Evolutionary conservation across 2,329 filamentous ascomycete species (phyloP), one percentile per base, ranked within the genome.

Genomic region (Boeremia lycopersici): DNA sequence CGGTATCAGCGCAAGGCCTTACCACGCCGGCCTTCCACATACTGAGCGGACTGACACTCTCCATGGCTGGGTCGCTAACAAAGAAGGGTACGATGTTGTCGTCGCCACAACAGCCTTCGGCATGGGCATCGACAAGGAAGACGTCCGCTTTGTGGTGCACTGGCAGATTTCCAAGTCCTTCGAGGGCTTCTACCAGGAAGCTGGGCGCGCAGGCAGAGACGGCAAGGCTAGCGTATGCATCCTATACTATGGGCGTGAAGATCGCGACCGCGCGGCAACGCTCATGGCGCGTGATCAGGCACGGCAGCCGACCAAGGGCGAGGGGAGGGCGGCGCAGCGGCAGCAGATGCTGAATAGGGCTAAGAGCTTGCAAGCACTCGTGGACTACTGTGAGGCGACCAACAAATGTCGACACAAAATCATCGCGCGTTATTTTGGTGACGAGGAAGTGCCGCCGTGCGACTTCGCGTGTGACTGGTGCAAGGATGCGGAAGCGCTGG

Each of bases 51-150:
- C 89, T 62, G 84, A 89, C 54, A 89, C 89, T 1, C 80, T 93
- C 4, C 76, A 82, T 13, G 83, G 84, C 15, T 93, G 90, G 90
- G 86, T 92, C 40, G 81, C 82, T 49, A 89, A 91, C 71, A 83
- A 85, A 48, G 81, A 84, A 25, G 89, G 89, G 1, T 96, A 95
- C 76, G 92, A 95, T 72, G 86, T 98, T 43, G 93, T 98, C 57
- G 92, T 97, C 26, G 93, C 93, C 1, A 98, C 93, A 0, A 98
- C 91, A 1, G 93, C 93, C 0, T 98, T 98, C 68, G 93, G 93
- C 2, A 98, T 98, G 93, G 93, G 93, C 25, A 97, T 98, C 61
- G 93, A 98, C 75, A 97, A 97, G 74, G 87, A 95, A 47, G 89
- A 96, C 64, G 93, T 98, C 10, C 89, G 93, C 2, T 97, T 97